Evolutionary conservation across 2,329 filamentous ascomycete genomes (phyloP).

Genomic region (Tricladium varicosporioides): DNA sequence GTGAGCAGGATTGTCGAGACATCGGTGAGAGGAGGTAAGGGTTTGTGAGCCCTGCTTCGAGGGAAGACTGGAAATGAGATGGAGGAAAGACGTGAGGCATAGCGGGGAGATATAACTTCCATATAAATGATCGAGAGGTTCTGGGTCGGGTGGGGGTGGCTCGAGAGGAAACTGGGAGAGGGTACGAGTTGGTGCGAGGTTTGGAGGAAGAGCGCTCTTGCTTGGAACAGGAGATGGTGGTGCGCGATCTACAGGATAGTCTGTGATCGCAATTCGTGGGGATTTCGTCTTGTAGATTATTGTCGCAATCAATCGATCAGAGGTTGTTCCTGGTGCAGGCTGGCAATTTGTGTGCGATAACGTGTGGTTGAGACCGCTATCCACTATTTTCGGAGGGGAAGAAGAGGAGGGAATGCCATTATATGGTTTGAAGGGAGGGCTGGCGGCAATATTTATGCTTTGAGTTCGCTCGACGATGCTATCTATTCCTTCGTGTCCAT

Average conservation of each 20-base stretch:
- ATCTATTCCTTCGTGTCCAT: constrained; percentile 61
- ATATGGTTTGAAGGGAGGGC: constrained; percentile 48
- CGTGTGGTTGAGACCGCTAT: constrained; percentile 60
- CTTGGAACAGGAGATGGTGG: constrained; percentile 25
- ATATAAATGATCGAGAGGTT: constrained; percentile 63
- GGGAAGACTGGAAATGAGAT: constrained; percentile 63
- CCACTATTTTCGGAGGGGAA: constrained; percentile 58
- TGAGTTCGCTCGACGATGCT: constrained; percentile 59
- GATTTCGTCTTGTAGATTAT: constrained; percentile 57
- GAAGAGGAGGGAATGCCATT: constrained; percentile 60
- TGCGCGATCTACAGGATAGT: constrained; percentile 37
- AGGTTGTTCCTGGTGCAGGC: constrained; percentile 45
- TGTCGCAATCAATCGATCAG: constrained; percentile 58
- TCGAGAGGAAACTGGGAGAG: constrained; percentile 60
- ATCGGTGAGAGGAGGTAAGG: constrained; percentile 60
- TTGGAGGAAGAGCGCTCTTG: constrained; percentile 30
- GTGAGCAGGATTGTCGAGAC: constrained; percentile 58
- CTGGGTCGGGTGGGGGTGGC: constrained; percentile 50
- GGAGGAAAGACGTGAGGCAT: constrained; percentile 64
- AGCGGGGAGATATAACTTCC: constrained; percentile 64
- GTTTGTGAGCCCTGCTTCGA: constrained; percentile 48
- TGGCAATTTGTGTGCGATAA: constrained; percentile 64
- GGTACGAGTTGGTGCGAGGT: constrained; percentile 56
- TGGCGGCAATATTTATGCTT: constrained; percentile 38
- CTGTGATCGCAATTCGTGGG: constrained; percentile 34